These are phyloP conservation scores for Ophiostoma australiae DNA, from an alignment of 2,329 filamentous ascomycete genomes.

Conservation along the genomic window DNA sequence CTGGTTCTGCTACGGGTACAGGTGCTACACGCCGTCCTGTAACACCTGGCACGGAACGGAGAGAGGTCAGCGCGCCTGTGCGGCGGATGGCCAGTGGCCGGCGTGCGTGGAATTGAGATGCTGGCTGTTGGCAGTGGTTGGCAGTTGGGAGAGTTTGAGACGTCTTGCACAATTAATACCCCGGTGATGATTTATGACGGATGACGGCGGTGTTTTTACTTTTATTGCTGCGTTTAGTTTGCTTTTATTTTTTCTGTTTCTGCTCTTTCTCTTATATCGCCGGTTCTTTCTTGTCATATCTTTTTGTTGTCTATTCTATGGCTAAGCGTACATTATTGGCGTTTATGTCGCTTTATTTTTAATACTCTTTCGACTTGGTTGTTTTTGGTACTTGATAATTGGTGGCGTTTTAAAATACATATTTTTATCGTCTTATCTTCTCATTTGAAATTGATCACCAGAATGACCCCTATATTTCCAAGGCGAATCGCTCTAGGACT, in stretches of 20 bases:
- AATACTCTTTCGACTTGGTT: background rate
- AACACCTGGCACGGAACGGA: conserved; percentile 26
- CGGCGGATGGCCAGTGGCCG: conserved; percentile 24
- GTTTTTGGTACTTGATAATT: background rate
- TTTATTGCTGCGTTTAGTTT: background rate
- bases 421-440: background rate
- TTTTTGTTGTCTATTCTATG: background rate
- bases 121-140: background rate
- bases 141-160: background rate
- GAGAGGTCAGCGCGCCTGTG: conserved; percentile 27
- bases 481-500: too few species aligned
- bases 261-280: background rate
- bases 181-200: conserved; percentile 15
- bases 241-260: background rate
- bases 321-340: conserved; percentile 4
- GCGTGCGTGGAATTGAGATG: conserved; percentile 13
- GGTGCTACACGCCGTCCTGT: conserved; percentile 23
- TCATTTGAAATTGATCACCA: too few species aligned
- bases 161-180: background rate
- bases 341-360: background rate
- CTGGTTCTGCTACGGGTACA: conserved; percentile 1
- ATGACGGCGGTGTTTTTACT: background rate
- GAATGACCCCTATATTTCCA: too few species aligned
- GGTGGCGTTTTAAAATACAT: background rate
- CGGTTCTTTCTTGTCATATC: background rate